These are phyloP conservation scores for Micractinium conductrix DNA, from an alignment of 139 green algal species.

Conservation along the genomic window DNA sequence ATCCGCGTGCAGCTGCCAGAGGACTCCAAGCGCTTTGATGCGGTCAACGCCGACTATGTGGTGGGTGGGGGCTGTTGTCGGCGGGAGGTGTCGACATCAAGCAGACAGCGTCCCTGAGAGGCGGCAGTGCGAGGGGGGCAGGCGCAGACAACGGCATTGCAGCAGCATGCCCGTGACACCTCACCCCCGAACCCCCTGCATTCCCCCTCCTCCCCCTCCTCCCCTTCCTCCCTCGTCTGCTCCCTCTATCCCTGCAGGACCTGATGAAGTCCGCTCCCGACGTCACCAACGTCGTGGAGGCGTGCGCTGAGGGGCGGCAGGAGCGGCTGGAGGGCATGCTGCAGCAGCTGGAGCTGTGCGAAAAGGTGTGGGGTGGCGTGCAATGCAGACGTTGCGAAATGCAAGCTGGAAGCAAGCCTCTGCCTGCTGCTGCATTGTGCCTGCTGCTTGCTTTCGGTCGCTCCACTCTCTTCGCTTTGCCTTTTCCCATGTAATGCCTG, in stretches of 20 bases:
- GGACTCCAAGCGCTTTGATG: conserved; percentile 89
- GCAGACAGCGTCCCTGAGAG: background rate
- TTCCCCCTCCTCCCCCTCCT: background rate
- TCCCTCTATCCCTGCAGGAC: conserved; percentile 45
- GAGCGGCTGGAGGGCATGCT: conserved; percentile 91
- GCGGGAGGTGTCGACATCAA: background rate
- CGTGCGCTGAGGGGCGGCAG: conserved; percentile 88
- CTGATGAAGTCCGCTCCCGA: conserved; percentile 81
- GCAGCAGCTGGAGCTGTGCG: conserved; percentile 87
- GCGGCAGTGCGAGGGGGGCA: no score
- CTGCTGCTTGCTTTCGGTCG: no score
- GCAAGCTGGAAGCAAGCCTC: background rate
- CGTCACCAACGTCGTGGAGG: conserved; percentile 86
- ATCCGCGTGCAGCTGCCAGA: conserved; percentile 93
- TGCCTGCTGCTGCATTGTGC: background rate
- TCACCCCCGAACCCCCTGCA: no score
- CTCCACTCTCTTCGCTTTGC: no score
- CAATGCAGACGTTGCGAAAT: background rate
- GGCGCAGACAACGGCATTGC: no score
- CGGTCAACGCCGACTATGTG: conserved; percentile 87
- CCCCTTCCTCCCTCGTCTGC: background rate
- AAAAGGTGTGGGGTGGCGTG: conserved; percentile 76
- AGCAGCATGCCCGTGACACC: no score
- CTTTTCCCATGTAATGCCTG: no score
- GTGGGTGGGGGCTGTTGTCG: conserved; percentile 21